Evolutionary conservation across 78 protist species (phyloP), one percentile per base, ranked within the genome.

Genomic region (Tieghemostelium lacteum): DNA sequence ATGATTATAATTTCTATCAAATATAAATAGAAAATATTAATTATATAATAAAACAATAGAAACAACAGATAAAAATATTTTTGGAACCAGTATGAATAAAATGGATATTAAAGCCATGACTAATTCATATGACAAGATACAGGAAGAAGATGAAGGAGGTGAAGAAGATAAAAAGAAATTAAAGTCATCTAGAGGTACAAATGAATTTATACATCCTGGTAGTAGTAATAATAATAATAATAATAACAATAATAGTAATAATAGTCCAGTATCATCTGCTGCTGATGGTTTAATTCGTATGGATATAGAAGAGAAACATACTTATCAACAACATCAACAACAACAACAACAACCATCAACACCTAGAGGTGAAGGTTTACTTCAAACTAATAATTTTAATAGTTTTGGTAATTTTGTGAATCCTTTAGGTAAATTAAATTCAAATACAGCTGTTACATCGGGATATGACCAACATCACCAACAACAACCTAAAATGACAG

Each of bases 281-380:
- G 57, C 73, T 2, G 87, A 77, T 37, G 49, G 72, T 33, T 31
- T 77, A 34, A 77, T 75, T 34, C 63, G 61, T 54, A 77, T 77
- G 87, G 87, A 77, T 52, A 77, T 77, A 10, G 87, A 77, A 24
- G 87, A 77, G 54, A 77, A 77, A 28, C 29, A 66, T 39, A 50
- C 36, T 36, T 40, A 28, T 3, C 49, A 49, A 22, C 28, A 20
- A 6, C n/a, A 5, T 57, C 42, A 62, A 22, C 29, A 45, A 3
- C 42, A 75, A 31, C 39, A 58, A 34, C 29, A 19, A 20, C n/a
- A 52, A 63, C 55, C 61, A 3, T 29, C 37, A 14, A 33, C 49
- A 0, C 52, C 69, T n/a, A n/a, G 14, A 1, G 31, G 37, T 61
- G 63, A 16, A 55, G 65, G 49, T 60, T 77, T 5, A 29, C 73